phyloP scores from a whole-genome alignment of 2,329 filamentous ascomycete genomes.

The Akanthomyces dipterigenus region DNA sequence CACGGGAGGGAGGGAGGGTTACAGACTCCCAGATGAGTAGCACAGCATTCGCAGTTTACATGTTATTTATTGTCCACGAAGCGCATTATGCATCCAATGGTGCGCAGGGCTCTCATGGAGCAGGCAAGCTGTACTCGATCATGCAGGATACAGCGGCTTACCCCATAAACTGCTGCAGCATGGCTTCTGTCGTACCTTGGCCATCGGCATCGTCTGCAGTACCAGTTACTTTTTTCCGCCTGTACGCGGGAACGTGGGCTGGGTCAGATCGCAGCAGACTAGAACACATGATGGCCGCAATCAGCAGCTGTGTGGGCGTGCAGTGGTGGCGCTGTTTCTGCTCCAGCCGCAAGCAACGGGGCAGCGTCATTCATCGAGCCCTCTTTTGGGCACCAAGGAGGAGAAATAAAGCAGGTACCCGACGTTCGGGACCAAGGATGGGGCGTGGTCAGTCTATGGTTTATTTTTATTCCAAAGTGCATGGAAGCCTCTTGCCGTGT shows the following conservation, averaged over 20 bases:
- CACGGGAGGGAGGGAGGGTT: too few species aligned
- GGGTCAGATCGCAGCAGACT: constrained; percentile 6
- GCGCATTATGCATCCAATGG: neutral
- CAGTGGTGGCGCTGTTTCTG: neutral
- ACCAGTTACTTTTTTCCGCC: neutral
- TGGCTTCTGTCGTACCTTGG: neutral
- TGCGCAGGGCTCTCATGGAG: neutral
- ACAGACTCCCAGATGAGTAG: neutral
- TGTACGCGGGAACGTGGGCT: neutral
- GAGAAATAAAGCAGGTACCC: constrained; percentile 1
- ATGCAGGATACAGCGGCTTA: neutral
- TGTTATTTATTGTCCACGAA: neutral
- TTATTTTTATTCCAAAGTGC: neutral
- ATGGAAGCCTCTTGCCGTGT: neutral
- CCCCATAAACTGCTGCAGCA: neutral
- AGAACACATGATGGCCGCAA: constrained; percentile 6
- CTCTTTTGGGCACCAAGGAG: neutral
- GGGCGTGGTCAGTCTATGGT: neutral
- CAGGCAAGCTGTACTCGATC: neutral
- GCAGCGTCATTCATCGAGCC: neutral
- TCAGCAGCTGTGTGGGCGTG: constrained; percentile 7
- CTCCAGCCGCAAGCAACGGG: neutral
- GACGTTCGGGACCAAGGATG: neutral
- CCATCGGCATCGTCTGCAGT: neutral
- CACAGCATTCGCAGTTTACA: neutral